Evolutionary conservation across 2,329 filamentous ascomycete genomes (phyloP), one percentile per base, ranked within the genome.

Genomic region (Penicillium verrucosum): DNA sequence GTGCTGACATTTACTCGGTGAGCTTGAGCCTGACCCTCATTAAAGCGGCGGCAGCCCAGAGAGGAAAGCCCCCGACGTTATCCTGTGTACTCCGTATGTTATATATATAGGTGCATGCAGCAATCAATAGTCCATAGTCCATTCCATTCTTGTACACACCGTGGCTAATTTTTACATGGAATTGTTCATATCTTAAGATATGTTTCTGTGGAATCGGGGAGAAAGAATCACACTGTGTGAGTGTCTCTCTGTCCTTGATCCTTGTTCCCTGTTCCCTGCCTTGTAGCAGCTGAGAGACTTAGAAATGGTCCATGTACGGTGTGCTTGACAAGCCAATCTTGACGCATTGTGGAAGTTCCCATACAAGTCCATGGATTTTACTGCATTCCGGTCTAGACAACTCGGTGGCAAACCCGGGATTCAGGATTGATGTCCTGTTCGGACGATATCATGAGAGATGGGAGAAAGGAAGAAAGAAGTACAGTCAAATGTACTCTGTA

Each of bases 111-210:
- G 21, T 21, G 21, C 45, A 55, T 36, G 37, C 23, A 44, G n/a
- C 21, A 56, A 14, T 56, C 54, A 52, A 56, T 56, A 52, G 42
- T 52, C n/a, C 30, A 44, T 51, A 38, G 14, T 32, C n/a, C 43
- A 23, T 25, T 27, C 34, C 21, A 14, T 49, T 14, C 23, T 42
- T 51, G 34, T 41, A 46, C 48, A 36, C 25, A 14, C 6, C 5
- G 32, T 45, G 48, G 18, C 27, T 21, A 41, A 23, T 9, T 4
- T 41, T 29, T 45, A 41, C 44, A 14, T 23, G 12, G 18, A 42
- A 41, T 16, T 2, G 16, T 30, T 11, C 27, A 51, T 44, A 18
- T 32, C 12, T 36, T 21, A 18, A 18, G 18, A 18, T 18, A 18
- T 18, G 16, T 52, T 30, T 49, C 32, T 27, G 23, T 50, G 38